phyloP scores from a whole-genome alignment of 176 grass and related monocot genomes.

The Hsuehochloa calcarea region DNA sequence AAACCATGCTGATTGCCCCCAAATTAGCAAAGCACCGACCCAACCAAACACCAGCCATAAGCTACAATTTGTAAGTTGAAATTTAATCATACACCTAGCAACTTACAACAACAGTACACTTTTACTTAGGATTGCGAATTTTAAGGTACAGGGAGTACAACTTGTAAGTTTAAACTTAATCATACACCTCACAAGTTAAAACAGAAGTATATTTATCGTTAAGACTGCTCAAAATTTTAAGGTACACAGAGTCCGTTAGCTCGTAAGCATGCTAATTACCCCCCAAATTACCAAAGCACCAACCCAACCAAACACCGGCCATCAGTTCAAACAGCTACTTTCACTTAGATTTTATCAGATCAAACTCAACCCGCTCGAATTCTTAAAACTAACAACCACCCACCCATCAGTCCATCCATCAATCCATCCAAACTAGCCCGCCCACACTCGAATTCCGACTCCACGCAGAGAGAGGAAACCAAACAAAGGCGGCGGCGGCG shows the following conservation, averaged over 20 bases:
- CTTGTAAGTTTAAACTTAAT: not conserved
- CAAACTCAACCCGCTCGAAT: not conserved
- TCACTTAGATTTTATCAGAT: not conserved
- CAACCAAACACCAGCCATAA: no score
- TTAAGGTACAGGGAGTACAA: not conserved
- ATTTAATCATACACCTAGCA: not conserved
- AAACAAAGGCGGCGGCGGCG: conserved; percentile 18
- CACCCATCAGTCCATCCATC: no score
- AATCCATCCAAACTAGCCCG: not conserved
- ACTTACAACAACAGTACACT: not conserved
- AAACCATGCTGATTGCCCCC: no score
- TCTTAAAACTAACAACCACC: not conserved
- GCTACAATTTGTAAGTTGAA: no score
- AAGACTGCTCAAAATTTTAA: not conserved
- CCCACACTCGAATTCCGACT: not conserved
- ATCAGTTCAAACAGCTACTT: not conserved
- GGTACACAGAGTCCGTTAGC: not conserved
- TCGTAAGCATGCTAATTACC: not conserved
- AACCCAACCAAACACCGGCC: not conserved
- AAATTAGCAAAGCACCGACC: no score
- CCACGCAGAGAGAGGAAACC: conserved; percentile 8
- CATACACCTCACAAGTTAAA: not conserved
- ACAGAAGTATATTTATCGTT: not conserved
- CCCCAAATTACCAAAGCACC: not conserved
- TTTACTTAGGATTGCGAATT: not conserved